Evolutionary conservation across 2,329 filamentous ascomycete species (phyloP).

Genomic region (Fusarium bulbicola): DNA sequence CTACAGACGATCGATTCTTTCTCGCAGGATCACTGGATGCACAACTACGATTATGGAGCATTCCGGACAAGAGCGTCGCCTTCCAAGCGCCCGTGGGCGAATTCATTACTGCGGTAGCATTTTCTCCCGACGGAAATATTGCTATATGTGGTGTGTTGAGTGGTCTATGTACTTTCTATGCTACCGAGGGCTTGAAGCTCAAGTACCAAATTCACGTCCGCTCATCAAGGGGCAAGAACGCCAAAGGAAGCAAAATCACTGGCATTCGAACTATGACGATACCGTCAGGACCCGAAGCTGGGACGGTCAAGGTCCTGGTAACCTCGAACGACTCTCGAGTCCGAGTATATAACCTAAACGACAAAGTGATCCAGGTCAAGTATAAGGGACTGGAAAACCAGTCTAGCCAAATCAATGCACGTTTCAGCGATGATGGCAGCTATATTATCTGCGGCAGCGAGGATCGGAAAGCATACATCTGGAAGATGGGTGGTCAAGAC

Average conservation of each 20-base stretch:
- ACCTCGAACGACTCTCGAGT: constrained; percentile 96
- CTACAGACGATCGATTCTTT: constrained; percentile 95
- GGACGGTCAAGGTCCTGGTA: constrained; percentile 83
- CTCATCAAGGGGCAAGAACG: constrained; percentile 89
- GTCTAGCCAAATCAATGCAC: constrained; percentile 88
- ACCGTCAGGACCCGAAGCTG: constrained; percentile 57
- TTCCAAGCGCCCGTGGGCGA: constrained; percentile 81
- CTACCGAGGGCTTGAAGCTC: constrained; percentile 88
- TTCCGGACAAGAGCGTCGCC: constrained; percentile 93
- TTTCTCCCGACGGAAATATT: constrained; percentile 89
- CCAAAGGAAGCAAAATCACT: constrained; percentile 97
- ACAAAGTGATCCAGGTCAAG: constrained; percentile 87
- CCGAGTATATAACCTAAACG: constrained; percentile 86
- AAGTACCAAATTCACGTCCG: constrained; percentile 91
- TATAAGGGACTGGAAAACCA: constrained; percentile 91
- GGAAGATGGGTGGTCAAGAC: constrained; percentile 67
- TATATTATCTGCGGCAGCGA: constrained; percentile 95
- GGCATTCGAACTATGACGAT: constrained; percentile 81
- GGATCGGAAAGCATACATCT: constrained; percentile 89
- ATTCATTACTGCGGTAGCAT: constrained; percentile 92
- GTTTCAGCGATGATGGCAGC: constrained; percentile 84
- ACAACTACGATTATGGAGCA: constrained; percentile 92
- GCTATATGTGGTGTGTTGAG: constrained; percentile 89
- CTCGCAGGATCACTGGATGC: constrained; percentile 91
- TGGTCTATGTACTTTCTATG: constrained; percentile 88